Conservation (phyloP, 2,329 filamentous ascomycete species). For the Colletotrichum sp. region DNA sequence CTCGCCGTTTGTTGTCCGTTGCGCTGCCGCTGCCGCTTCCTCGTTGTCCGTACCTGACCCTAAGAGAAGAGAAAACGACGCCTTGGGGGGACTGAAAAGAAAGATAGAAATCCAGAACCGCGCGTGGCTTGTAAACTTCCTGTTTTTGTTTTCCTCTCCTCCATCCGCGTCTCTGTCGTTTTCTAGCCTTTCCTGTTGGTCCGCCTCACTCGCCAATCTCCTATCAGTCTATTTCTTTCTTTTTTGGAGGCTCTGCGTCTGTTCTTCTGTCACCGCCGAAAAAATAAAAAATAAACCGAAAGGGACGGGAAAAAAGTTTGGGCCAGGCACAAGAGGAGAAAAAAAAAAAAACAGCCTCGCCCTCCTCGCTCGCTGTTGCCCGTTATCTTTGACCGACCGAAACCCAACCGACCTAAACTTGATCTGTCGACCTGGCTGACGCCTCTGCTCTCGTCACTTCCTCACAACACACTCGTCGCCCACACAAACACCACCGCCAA, state of each 20-base stretch:
- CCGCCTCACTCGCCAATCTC: background rate
- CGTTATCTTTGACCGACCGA: constrained; percentile 12
- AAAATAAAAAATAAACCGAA: background rate
- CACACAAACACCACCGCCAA: background rate
- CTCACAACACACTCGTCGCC: background rate
- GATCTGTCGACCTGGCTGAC: constrained; percentile 11
- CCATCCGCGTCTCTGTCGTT: background rate
- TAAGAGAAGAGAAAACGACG: background rate
- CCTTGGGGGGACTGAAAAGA: background rate
- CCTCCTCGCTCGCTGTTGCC: background rate
- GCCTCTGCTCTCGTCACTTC: constrained; percentile 7
- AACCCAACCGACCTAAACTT: background rate
- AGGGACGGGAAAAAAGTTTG: background rate
- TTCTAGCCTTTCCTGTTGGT: background rate
- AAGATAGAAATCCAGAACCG: background rate
- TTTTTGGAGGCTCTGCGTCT: constrained; percentile 13
- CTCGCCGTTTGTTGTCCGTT: background rate
- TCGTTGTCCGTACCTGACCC: constrained; percentile 1
- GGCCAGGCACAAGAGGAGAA: background rate
- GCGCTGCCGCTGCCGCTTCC: background rate
- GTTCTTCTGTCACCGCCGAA: constrained; percentile 12
- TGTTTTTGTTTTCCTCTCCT: background rate
- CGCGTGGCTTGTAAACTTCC: constrained; percentile 9
- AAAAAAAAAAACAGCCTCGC: constrained; percentile 6
- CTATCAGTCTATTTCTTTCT: background rate